Base-by-base conservation (phyloP, 1,284 basidiomycete genomes). In the Agaricales sp. region DNA sequence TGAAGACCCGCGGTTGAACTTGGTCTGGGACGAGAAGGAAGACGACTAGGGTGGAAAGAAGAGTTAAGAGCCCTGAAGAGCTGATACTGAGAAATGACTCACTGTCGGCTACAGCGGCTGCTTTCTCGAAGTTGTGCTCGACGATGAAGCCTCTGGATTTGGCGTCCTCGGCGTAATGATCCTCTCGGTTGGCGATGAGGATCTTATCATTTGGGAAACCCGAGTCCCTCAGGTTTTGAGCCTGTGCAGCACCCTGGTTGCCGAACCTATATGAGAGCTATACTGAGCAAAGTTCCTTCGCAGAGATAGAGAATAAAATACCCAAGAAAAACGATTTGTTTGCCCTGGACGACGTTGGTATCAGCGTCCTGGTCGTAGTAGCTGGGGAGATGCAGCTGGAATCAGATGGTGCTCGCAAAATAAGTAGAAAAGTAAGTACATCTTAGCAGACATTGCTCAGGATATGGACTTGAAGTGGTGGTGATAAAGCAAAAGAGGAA, bases 171-270 rank as follows among this genome's bases (percentile, higher is more conserved):
- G 78, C 77, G 52, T 80, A 81, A 14, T 70, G 62, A 58, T 82
- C 79, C 8, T 67, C 63, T 2, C 77, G 71, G 57, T 81, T 81
- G 2, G 77, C 78, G 53, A 82, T 67, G 51, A 80, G 52, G 53
- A 82, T 81, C 39, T 67, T 70, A 14, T 80, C 75, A 54, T 80
- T 81, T 3, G 75, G 67, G 49, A 81, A 74, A 3, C 80, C 80
- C 47, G 74, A 70, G 53, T 81, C 79, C n/a, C 80, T 70, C 50
- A 81, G 56, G 54, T 82, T 82, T 61, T 81, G 78, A 2, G 80
- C 79, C 58, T 81, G 79, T 38, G 79, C 79, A 43, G 80, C 75
- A 24, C 79, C 79, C 60, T 82, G 79, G 60, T 81, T 81, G 45
- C 79, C 79, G 58, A 80, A 82, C 3, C 79, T 81, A 49, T 22